These are phyloP conservation scores for Viola pubescens DNA, from an alignment of 441 rosid genomes.

Conservation along the genomic window DNA sequence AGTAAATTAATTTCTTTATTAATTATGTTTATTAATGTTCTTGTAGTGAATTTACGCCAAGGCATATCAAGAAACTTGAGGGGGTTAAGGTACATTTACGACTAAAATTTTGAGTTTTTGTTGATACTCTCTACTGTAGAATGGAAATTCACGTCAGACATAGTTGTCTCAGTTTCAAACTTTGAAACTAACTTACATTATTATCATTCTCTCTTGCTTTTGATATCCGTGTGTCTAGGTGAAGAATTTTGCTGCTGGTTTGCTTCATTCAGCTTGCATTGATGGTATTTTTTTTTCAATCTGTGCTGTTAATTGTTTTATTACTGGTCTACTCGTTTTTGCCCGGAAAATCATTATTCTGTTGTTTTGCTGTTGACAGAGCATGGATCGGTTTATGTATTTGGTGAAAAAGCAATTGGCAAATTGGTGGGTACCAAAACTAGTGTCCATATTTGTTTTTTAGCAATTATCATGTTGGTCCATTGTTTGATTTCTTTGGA, in stretches of 20 bases:
- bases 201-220: too few species aligned
- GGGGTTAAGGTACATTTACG: conserved; percentile 52
- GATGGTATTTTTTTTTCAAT: conserved; percentile 46
- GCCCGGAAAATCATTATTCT: too few species aligned
- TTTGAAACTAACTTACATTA: conserved; percentile 10
- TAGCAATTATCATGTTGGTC: not conserved
- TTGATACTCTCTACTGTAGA: conserved; percentile 16
- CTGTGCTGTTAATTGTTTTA: too few species aligned
- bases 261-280: conserved; percentile 82
- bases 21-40: conserved; percentile 11
- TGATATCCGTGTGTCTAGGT: conserved; percentile 36
- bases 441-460: conserved; percentile 5
- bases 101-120: conserved; percentile 12
- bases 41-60: conserved; percentile 87
- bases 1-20: not conserved
- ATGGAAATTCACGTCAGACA: conserved; percentile 4
- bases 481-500: conserved; percentile 2
- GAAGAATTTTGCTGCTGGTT: conserved; percentile 71
- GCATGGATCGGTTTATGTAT: conserved; percentile 68
- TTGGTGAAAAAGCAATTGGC: conserved; percentile 57
- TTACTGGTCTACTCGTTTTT: too few species aligned
- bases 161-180: not conserved
- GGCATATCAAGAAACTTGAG: conserved; percentile 79
- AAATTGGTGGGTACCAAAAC: conserved; percentile 39
- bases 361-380: conserved; percentile 41